These are phyloP conservation scores for Beauveria caledonica DNA, from an alignment of 2,329 filamentous ascomycete genomes.

Conservation along the genomic window DNA sequence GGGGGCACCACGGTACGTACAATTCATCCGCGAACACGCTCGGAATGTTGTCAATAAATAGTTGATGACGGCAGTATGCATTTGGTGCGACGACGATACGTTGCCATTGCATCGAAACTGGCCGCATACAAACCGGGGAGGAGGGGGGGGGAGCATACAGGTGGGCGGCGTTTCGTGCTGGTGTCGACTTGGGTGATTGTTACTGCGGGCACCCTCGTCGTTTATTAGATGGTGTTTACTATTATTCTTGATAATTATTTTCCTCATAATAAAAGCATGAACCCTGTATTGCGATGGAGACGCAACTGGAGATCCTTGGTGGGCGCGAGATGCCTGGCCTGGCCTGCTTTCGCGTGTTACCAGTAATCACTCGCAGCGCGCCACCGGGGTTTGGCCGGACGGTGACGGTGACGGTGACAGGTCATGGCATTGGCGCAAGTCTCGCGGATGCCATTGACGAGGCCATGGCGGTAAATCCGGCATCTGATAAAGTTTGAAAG, in stretches of 20 bases:
- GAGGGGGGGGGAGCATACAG: neutral
- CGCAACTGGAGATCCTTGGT: neutral
- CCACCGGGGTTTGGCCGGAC: neutral
- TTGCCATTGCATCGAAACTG: conserved; percentile 6
- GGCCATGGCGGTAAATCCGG: neutral
- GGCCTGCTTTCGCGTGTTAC: neutral
- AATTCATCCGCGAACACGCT: too few species aligned
- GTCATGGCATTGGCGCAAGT: neutral
- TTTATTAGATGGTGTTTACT: neutral
- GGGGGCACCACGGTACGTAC: neutral
- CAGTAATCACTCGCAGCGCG: conserved; percentile 1
- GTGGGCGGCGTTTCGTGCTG: neutral
- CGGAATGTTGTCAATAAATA: neutral
- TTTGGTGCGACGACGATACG: conserved; percentile 7
- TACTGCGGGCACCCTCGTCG: conserved; percentile 5
- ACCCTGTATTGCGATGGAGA: conserved; percentile 3
- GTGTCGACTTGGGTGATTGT: neutral
- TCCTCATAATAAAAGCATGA: neutral
- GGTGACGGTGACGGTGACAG: too few species aligned
- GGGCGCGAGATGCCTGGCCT: neutral
- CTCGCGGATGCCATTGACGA: neutral
- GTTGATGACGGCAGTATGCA: conserved; percentile 6
- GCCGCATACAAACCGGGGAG: neutral
- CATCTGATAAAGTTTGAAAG: neutral
- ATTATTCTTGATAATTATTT: neutral